Evolutionary conservation across 805 yeast species (phyloP), one percentile per base, ranked within the genome.

Genomic region (Kuraishia cidri): DNA sequence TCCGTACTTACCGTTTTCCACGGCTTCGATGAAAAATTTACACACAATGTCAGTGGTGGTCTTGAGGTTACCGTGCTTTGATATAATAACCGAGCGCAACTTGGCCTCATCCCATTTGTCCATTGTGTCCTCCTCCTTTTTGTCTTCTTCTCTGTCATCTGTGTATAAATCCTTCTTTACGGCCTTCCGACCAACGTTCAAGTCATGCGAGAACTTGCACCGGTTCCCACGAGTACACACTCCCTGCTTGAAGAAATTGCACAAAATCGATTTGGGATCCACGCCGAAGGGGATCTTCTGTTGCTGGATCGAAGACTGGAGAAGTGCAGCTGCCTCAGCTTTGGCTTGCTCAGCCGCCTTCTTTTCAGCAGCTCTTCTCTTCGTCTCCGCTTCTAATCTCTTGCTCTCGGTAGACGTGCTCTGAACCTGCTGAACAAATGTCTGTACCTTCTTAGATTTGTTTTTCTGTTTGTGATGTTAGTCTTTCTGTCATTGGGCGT

Each of bases 71-170:
- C 98, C 97, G 48, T 88, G 97, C 61, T 92, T 92, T 34, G 96
- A 86, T 42, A 70, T 36, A 48, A 92, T 80, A 40, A 92, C 97
- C 23, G 68, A 69, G 53, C 94, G 73, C 54, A 92, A 75, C 64
- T 88, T 92, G 48, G 79, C 97, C 60, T 90, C 97, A 60, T 92
- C 97, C 97, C 97, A 90, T 29, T 68, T 69, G 47, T 87, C 97
- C 96, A 90, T 87, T 4, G 92, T 84, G 58, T 92, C 97, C 14
- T 66, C 66, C 43, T 77, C 80, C 53, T 82, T 79, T 36, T 65
- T 72, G 7, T 58, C 68, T 21, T 47, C 53, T 30, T 58, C 62
- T 56, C 96, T 75, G 24, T 79, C 86, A 62, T 92, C 98, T 8
- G 92, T 77, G 62, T 92, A 92, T 48, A 90, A 69, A 61, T 92